Evolutionary conservation across 352 stramenopile species (phyloP), one percentile per base, ranked within the genome.

Genomic region (Phytophthora sp.): DNA sequence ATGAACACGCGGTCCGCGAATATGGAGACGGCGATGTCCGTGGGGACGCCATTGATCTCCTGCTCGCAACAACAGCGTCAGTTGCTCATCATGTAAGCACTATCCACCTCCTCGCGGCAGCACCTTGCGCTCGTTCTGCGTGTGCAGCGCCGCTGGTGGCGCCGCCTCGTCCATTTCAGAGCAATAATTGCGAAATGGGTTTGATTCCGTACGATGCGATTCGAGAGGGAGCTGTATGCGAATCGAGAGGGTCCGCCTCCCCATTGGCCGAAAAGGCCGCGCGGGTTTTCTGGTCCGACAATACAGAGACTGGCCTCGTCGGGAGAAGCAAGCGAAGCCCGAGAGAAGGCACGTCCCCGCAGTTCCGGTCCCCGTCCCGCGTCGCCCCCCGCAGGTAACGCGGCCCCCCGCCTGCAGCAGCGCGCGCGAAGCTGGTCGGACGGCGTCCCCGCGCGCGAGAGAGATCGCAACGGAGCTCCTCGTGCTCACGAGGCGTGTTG

Each of bases 1-100:
- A 95, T 89, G 69, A 95, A 92, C 39, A 95, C 51, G n/a, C 85
- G 84, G 68, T 95, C 84, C 4, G 63, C 56, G 45, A 95, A 95
- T 51, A 94, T 83, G 20, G 83, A 88, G 32, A 95, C 69, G 26
- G 79, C 82, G 24, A 95, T 54, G 34, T 92, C 78, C 5, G 87
- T 95, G 34, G 68, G 56, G 4, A 89, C 49, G 26, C 82, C 83
- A 61, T 94, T 90, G 56, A 95, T 92, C 7, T 78, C 77, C 87
- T 95, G 48, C 44, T 24, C 1, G 24, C 5, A 35, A 23, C 23
- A 62, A 20, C 43, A 11, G 12, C 27, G 15, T 66, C 20, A 58
- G 39, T 21, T 23, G n/a, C n/a, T n/a, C n/a, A n/a, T n/a, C n/a
- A n/a, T n/a, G n/a, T n/a, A n/a, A n/a, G 21, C 9, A 12, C 23